Evolutionary conservation across 352 stramenopile genomes (phyloP).

Genomic region (Phytophthora pinifolia): DNA sequence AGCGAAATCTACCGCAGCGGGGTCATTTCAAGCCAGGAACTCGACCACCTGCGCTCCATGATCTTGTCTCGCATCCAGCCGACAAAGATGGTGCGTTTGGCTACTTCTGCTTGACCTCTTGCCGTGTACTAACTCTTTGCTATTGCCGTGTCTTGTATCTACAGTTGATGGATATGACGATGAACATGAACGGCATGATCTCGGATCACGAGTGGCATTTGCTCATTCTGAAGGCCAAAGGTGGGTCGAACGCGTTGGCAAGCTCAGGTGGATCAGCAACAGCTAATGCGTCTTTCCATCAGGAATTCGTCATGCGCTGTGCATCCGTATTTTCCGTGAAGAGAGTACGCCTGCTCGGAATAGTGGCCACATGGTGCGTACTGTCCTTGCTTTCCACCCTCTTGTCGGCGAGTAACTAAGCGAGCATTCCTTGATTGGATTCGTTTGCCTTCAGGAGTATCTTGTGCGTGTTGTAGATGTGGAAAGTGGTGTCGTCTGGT

Average conservation of each 20-base stretch:
- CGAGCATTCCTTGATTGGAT: neutral
- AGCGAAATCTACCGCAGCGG: constrained; percentile 84
- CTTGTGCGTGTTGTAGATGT: constrained; percentile 84
- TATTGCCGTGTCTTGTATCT: neutral
- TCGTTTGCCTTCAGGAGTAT: constrained; percentile 58
- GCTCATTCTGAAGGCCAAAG: constrained; percentile 81
- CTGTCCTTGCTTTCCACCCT: neutral
- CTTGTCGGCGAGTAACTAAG: too few relatives aligned
- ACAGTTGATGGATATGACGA: constrained; percentile 82
- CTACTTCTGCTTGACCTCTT: neutral
- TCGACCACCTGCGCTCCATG: constrained; percentile 74
- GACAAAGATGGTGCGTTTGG: constrained; percentile 68
- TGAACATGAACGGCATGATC: constrained; percentile 86
- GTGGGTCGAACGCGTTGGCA: constrained; percentile 19
- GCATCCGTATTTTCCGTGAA: constrained; percentile 77
- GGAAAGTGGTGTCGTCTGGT: constrained; percentile 85
- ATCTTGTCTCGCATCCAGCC: constrained; percentile 81
- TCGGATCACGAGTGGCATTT: constrained; percentile 88
- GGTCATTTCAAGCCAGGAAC: constrained; percentile 78
- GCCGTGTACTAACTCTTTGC: constrained; percentile 6
- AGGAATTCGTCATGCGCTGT: constrained; percentile 81
- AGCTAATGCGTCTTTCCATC: constrained; percentile 4
- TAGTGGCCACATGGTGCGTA: constrained; percentile 69
- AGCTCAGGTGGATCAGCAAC: neutral
- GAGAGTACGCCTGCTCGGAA: constrained; percentile 47